Evolutionary conservation across 768 basidiomycete genomes (phyloP).

Genomic region (Boletus sensibilis): DNA sequence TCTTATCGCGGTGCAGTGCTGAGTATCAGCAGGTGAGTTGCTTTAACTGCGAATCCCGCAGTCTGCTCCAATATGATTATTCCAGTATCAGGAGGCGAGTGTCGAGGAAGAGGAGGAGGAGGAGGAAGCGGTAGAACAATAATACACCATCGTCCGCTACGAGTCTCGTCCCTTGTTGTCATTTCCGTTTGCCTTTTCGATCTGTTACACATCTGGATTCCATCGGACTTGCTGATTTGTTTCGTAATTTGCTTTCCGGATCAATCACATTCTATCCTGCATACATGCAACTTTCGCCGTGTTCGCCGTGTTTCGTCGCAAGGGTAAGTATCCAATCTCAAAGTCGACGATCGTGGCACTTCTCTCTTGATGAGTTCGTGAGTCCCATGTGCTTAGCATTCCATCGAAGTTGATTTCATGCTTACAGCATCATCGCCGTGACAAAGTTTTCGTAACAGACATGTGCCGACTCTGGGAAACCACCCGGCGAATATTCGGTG

Average conservation of each 20-base stretch:
- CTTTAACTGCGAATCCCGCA: neutral
- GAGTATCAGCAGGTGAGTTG: slow-evolving; percentile 81
- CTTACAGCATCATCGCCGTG: neutral
- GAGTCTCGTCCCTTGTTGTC: neutral
- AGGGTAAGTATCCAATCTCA: neutral
- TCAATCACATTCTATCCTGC: slow-evolving; percentile 4
- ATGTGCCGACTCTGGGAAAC: neutral
- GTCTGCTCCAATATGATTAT: neutral
- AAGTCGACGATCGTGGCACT: no score
- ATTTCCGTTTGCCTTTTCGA: neutral
- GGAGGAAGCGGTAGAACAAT: slow-evolving; percentile 31
- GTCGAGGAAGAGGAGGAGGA: slow-evolving; percentile 44
- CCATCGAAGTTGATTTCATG: neutral
- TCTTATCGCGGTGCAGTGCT: slow-evolving; percentile 45
- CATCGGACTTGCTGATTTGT: slow-evolving; percentile 19
- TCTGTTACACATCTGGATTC: slow-evolving; percentile 2
- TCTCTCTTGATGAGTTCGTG: neutral
- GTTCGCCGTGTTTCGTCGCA: neutral
- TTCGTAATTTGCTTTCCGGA: slow-evolving; percentile 21
- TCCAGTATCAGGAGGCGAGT: slow-evolving; percentile 61
- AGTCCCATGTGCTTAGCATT: neutral
- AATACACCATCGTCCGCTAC: slow-evolving; percentile 2
- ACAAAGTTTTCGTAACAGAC: neutral
- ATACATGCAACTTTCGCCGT: neutral
- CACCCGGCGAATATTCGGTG: slow-evolving; percentile 13